Base-by-base conservation (phyloP, 73 alveolate genomes). In the Paramecium caudatum region DNA sequence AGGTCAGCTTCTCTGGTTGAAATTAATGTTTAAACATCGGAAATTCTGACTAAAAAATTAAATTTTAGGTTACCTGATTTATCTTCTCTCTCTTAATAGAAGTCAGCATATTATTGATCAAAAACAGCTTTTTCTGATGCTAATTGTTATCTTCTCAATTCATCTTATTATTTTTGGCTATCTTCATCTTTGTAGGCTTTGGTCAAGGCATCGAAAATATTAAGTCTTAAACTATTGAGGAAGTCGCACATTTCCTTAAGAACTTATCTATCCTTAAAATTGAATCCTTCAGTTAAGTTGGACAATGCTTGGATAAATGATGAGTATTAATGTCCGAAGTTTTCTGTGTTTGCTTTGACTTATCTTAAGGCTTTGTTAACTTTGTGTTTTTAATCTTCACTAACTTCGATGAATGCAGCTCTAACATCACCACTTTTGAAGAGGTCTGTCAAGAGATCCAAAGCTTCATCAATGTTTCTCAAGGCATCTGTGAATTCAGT, bases 141-240 rank as follows among this genome's bases (percentile, higher is more conserved):
- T 10, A 74, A 74, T 41, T 74, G 43, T 27, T 37, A 8, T 39
- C 63, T 70, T 70, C 87, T 70, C 19, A 25, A 33, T 17, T 39
- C 87, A 70, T 70, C 87, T 36, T 33, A 33, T 39, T 70, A 36
- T 36, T 36, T 39, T 43, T 70, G 27, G 30, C 87, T 70, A 8
- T 70, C 87, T 70, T 70, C 87, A 39, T 70, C 87, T 39, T 70
- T 70, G 39, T 70, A 70, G 39, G 87, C 87, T 36, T 70, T 70
- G 15, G 87, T 70, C 4, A 70, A 36, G 16, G 87, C 87, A 70
- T 70, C 87, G 39, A 70, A 70, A 3, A 70, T 25, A 43, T 43
- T 70, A 8, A 70, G 39, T 70, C 87, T 70, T 21, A 70, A 43
- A 39, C 87, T 70, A 21, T 70, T 70, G 13, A 70, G 39, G 87